Conservation (phyloP, 257 asterid genomes). For the Ilex asprella region DNA sequence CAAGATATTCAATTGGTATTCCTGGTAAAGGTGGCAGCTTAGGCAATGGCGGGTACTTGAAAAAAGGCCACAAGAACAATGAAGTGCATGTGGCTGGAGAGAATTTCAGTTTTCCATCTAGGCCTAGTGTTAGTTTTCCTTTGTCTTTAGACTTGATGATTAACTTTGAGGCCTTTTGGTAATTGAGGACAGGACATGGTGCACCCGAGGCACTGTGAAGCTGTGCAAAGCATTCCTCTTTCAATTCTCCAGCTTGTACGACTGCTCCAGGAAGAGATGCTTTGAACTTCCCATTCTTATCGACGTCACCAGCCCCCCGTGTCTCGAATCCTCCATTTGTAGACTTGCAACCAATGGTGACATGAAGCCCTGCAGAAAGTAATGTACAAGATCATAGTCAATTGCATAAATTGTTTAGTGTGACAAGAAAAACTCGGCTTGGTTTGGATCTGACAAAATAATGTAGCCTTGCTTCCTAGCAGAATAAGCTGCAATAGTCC, state of each 20-base stretch:
- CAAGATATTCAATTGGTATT: conserved; percentile 28
- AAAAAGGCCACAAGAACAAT: conserved; percentile 58
- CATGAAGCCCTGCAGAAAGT: conserved; percentile 50
- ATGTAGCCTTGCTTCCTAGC: too few species aligned
- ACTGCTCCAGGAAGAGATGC: conserved; percentile 43
- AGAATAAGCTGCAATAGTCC: too few species aligned
- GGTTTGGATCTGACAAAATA: too few species aligned
- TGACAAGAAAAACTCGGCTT: too few species aligned
- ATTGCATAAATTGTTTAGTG: too few species aligned
- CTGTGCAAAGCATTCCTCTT: conserved; percentile 75
- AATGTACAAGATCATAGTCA: too few species aligned
- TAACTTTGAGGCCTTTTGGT: conserved; percentile 54
- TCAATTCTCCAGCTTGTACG: conserved; percentile 42
- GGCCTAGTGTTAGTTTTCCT: conserved; percentile 38
- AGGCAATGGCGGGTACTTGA: conserved; percentile 58
- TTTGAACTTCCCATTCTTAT: conserved; percentile 56
- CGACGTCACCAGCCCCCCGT: conserved; percentile 49
- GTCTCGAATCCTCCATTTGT: conserved; percentile 45
- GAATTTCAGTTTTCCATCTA: conserved; percentile 45
- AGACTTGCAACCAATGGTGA: conserved; percentile 74
- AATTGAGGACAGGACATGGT: conserved; percentile 74
- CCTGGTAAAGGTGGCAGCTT: conserved; percentile 24
- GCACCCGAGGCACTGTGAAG: conserved; percentile 59
- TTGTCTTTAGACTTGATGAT: conserved; percentile 27
- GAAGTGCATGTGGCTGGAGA: conserved; percentile 72